Evolutionary conservation across 2,329 filamentous ascomycete genomes (phyloP).

Genomic region (Lasiodiplodia sp.): DNA sequence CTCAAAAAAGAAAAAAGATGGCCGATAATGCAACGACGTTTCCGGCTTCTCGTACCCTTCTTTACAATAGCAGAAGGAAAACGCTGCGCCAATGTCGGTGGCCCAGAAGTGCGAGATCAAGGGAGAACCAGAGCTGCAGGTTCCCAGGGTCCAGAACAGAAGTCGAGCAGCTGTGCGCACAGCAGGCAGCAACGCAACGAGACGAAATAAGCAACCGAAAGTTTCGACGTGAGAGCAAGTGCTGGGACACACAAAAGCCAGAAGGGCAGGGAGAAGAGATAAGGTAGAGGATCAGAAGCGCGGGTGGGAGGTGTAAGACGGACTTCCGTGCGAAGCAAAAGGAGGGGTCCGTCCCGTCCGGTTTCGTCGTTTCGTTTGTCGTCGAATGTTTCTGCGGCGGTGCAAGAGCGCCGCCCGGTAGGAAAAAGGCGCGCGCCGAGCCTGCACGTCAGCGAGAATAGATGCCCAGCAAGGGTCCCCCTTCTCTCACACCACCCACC

Average conservation of each 20-base stretch:
- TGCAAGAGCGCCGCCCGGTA: neutral
- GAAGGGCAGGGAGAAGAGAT: neutral
- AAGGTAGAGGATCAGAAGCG: neutral
- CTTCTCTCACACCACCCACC: neutral
- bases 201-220: neutral
- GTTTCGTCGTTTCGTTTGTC: neutral
- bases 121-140: neutral
- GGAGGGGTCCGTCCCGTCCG: neutral
- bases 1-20: neutral
- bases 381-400: neutral
- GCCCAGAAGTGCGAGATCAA: neutral
- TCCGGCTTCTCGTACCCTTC: neutral
- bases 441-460: neutral
- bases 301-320: neutral
- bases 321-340: neutral
- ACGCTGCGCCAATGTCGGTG: neutral
- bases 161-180: neutral
- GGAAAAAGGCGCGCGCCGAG: neutral
- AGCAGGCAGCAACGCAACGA: neutral
- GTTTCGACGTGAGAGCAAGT: neutral
- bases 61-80: neutral
- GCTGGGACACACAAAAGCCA: neutral
- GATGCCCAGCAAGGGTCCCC: neutral
- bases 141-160: neutral
- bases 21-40: too few relatives aligned